These are phyloP conservation scores for Rosa persica DNA, from an alignment of 306 rosid genomes.

Conservation along the genomic window DNA sequence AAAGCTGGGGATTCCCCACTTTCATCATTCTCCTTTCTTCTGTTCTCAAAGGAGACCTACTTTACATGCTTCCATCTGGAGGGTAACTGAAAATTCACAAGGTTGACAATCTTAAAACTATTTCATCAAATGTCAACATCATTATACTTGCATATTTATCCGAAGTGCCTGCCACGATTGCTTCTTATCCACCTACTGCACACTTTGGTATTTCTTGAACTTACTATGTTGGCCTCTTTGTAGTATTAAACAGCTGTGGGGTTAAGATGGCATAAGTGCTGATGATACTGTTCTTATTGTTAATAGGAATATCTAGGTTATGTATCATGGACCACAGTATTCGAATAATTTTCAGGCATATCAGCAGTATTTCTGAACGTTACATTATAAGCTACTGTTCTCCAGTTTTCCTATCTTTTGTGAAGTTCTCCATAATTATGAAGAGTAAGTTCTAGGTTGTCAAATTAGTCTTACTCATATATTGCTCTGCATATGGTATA, in stretches of 20 bases:
- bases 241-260: background rate
- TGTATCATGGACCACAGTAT: constrained; percentile 13
- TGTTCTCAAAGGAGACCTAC: constrained; percentile 29
- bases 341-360: background rate
- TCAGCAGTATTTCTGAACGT: background rate
- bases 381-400: background rate
- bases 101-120: constrained; percentile 44
- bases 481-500: background rate
- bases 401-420: background rate
- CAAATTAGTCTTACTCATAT: background rate
- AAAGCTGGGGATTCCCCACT: constrained; percentile 91
- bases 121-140: constrained; percentile 48
- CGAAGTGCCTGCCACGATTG: constrained; percentile 56
- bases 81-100: constrained; percentile 38
- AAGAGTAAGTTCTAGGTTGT: background rate
- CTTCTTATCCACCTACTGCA: constrained; percentile 40
- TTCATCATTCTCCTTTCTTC: constrained; percentile 30
- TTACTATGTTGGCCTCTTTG: constrained; percentile 24
- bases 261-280: background rate
- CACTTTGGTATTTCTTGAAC: constrained; percentile 24
- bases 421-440: background rate
- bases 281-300: background rate
- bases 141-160: constrained; percentile 31
- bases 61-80: constrained; percentile 44
- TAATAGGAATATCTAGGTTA: background rate